Evolutionary conservation across 108 stramenopile species (phyloP).

Genomic region (Fragilariopsis cylindrus): DNA sequence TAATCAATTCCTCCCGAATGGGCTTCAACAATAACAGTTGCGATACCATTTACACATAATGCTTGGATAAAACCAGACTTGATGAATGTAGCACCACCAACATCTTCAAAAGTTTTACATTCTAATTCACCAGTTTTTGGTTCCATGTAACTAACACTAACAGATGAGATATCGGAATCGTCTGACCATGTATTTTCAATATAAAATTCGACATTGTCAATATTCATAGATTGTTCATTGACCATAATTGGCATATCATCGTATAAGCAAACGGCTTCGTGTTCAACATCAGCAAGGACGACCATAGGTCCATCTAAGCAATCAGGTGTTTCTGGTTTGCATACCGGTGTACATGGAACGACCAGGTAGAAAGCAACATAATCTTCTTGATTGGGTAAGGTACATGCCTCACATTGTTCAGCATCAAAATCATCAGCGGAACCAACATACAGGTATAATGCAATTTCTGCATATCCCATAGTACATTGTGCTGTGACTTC

Average conservation of each 20-base stretch:
- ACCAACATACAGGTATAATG: not conserved
- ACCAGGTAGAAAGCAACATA: not conserved
- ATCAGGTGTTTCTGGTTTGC: slow-evolving; percentile 2
- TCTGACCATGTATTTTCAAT: not conserved
- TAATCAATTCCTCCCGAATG: not conserved
- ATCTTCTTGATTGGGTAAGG: not conserved
- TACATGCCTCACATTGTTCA: slow-evolving; percentile 1
- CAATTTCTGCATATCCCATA: slow-evolving; percentile 6
- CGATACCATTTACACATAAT: slow-evolving; percentile 2
- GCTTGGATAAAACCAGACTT: not conserved
- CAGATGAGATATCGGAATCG: not conserved
- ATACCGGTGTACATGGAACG: slow-evolving; percentile 11
- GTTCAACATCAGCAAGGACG: slow-evolving; percentile 4
- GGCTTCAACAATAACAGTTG: not conserved
- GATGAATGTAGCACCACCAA: not conserved
- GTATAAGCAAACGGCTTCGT: slow-evolving; percentile 6
- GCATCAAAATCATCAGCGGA: not conserved
- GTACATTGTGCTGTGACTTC: slow-evolving; percentile 2
- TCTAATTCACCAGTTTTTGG: not conserved
- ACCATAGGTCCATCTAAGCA: slow-evolving; percentile 7
- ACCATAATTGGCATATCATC: slow-evolving; percentile 10
- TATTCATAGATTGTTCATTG: not conserved
- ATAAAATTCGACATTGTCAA: not conserved
- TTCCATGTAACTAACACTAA: not conserved
- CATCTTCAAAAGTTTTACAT: not conserved